These are phyloP conservation scores for Coniochaeta hoffmannii DNA, from an alignment of 2,329 filamentous ascomycete species.

Conservation along the genomic window DNA sequence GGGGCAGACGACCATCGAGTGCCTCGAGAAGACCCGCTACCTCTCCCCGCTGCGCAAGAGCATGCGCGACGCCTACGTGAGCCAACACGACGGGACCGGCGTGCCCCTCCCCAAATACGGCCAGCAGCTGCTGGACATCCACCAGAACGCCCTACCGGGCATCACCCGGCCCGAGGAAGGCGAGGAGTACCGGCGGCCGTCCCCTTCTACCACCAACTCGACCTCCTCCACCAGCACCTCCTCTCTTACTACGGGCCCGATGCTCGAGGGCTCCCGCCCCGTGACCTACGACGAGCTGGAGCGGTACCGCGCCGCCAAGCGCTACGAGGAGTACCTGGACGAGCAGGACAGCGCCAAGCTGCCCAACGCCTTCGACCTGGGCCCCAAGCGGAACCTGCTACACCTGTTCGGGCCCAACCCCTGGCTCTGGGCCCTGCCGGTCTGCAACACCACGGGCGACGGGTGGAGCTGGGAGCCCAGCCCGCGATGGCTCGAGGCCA, in stretches of 20 bases:
- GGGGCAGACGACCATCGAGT: slow-evolving; percentile 92
- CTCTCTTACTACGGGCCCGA: slow-evolving; percentile 4
- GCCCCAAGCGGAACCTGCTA: slow-evolving; percentile 68
- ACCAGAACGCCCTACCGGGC: slow-evolving; percentile 74
- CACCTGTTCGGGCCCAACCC: slow-evolving; percentile 75
- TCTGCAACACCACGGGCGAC: slow-evolving; percentile 81
- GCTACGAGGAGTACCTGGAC: slow-evolving; percentile 70
- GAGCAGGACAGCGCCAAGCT: slow-evolving; percentile 82
- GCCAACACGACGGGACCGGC: slow-evolving; percentile 42
- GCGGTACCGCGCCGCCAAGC: slow-evolving; percentile 43
- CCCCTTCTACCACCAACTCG: slow-evolving; percentile 6
- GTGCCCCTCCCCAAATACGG: slow-evolving; percentile 51
- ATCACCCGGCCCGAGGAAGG: slow-evolving; percentile 77
- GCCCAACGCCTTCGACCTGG: slow-evolving; percentile 89
- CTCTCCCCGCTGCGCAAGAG: slow-evolving; percentile 69
- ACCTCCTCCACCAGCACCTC: slow-evolving; percentile 1
- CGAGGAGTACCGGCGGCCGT: slow-evolving; percentile 42
- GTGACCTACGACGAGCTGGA: slow-evolving; percentile 49
- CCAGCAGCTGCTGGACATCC: slow-evolving; percentile 72
- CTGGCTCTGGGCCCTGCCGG: slow-evolving; percentile 69
- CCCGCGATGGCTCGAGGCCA: slow-evolving; percentile 65
- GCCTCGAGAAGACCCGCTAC: slow-evolving; percentile 91
- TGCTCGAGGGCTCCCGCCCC: slow-evolving; percentile 30
- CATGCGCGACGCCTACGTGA: slow-evolving; percentile 56
- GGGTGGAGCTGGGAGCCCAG: slow-evolving; percentile 93